Evolutionary conservation across 2,329 filamentous ascomycete genomes (phyloP).

Genomic region (Dendryphion nanum): DNA sequence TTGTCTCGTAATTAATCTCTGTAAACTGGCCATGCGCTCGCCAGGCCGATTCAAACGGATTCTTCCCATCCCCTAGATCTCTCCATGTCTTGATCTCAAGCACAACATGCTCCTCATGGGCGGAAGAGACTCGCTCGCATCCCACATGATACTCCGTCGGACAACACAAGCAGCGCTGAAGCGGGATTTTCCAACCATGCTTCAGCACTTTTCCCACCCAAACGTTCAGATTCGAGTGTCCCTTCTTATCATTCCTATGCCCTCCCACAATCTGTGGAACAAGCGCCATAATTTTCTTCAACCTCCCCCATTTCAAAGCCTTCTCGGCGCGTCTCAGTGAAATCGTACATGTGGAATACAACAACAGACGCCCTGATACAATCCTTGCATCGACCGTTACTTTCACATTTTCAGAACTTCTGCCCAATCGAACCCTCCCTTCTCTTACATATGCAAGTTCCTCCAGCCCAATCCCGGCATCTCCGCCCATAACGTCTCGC

Average conservation of each 20-base stretch:
- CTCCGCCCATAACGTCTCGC: slow-evolving; percentile 13
- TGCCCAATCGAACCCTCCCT: slow-evolving; percentile 7
- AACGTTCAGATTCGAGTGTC: slow-evolving; percentile 21
- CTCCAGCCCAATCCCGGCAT: slow-evolving; percentile 22
- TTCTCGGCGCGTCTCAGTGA: slow-evolving; percentile 10
- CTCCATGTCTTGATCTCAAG: slow-evolving; percentile 23
- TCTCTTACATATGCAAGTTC: slow-evolving; percentile 12
- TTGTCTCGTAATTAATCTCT: too few species aligned
- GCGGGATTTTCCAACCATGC: slow-evolving; percentile 12
- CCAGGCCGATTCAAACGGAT: slow-evolving; percentile 26
- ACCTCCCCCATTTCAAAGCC: slow-evolving; percentile 4
- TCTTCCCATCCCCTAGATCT: slow-evolving; percentile 21
- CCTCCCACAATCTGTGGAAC: slow-evolving; percentile 26
- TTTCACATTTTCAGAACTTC: slow-evolving; percentile 8
- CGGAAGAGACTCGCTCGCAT: not conserved
- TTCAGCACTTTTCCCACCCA: slow-evolving; percentile 19
- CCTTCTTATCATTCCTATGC: slow-evolving; percentile 21
- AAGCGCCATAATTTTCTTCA: slow-evolving; percentile 10
- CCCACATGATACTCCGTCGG: slow-evolving; percentile 25
- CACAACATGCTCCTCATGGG: not conserved
- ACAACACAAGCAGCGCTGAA: slow-evolving; percentile 22
- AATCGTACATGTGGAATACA: slow-evolving; percentile 18
- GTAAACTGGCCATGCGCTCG: slow-evolving; percentile 24
- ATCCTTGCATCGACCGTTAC: slow-evolving; percentile 15
- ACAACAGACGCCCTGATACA: slow-evolving; percentile 11